Conservation (phyloP, 2,329 filamentous ascomycete genomes). For the Penicillium griseofulvum region DNA sequence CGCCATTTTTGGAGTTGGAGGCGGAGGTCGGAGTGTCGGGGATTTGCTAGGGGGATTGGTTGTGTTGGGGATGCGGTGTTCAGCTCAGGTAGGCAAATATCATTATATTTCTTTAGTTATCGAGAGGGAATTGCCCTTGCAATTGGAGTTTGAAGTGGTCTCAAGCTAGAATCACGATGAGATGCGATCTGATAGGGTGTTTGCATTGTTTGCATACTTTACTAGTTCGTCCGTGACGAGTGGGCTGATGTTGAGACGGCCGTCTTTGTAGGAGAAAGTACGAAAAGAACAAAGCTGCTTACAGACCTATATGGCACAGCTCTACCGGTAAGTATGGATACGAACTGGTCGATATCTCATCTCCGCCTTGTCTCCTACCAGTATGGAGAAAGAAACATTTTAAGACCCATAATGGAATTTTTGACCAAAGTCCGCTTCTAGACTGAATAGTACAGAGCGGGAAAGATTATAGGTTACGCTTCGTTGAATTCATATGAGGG, state of each 20-base stretch:
- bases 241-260: neutral
- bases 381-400: neutral
- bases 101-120: neutral
- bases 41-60: neutral
- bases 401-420: neutral
- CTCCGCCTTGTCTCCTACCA: neutral
- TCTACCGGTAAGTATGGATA: neutral
- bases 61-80: neutral
- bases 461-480: neutral
- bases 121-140: neutral
- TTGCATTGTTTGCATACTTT: slow-evolving; percentile 18
- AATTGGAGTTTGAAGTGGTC: neutral
- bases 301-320: neutral
- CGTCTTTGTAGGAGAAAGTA: neutral
- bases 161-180: neutral
- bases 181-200: slow-evolving; percentile 11
- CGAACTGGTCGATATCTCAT: neutral
- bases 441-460: neutral
- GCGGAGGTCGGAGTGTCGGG: neutral
- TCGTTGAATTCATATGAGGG: neutral
- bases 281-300: neutral
- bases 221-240: neutral
- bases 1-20: neutral
- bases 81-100: neutral
- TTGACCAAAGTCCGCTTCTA: neutral